Conservation (phyloP, 164 flowering plant genomes). For the Stephania japonica region DNA sequence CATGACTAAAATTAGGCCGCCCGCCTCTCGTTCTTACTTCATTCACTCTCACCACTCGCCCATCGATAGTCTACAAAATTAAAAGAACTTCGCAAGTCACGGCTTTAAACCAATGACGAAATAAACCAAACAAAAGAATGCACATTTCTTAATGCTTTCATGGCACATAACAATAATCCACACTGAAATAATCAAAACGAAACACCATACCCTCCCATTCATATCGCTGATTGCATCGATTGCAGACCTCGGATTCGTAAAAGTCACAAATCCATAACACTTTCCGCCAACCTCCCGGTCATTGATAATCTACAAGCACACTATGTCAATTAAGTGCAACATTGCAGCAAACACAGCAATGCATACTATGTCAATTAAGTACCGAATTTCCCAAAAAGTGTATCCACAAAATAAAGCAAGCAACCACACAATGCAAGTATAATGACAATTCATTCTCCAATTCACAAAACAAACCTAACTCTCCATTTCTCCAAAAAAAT, state of each 20-base stretch:
- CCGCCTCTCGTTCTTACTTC: conserved; percentile 69
- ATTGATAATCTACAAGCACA: conserved; percentile 57
- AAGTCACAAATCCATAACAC: conserved; percentile 94
- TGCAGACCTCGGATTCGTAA: conserved; percentile 76
- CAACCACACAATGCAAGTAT: neutral
- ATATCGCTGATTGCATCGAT: conserved; percentile 73
- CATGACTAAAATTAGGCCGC: conserved; percentile 41
- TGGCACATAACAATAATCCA: neutral
- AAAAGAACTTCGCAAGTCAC: conserved; percentile 18
- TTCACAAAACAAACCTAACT: neutral
- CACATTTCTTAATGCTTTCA: neutral
- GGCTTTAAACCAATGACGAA: conserved; percentile 5
- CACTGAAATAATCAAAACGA: neutral
- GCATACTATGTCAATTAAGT: too few species aligned
- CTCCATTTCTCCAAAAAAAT: neutral
- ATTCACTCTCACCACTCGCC: conserved; percentile 77
- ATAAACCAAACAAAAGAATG: neutral
- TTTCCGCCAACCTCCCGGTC: conserved; percentile 73
- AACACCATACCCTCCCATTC: conserved; percentile 76
- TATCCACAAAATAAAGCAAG: neutral
- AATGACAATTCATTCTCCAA: neutral
- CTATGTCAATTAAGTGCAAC: neutral
- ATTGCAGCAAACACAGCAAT: neutral
- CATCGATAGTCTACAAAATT: conserved; percentile 60
- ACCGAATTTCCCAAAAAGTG: too few species aligned